phyloP scores from a whole-genome alignment of 495 filamentous ascomycete genomes.

The Friedmanniomyces simplex region DNA sequence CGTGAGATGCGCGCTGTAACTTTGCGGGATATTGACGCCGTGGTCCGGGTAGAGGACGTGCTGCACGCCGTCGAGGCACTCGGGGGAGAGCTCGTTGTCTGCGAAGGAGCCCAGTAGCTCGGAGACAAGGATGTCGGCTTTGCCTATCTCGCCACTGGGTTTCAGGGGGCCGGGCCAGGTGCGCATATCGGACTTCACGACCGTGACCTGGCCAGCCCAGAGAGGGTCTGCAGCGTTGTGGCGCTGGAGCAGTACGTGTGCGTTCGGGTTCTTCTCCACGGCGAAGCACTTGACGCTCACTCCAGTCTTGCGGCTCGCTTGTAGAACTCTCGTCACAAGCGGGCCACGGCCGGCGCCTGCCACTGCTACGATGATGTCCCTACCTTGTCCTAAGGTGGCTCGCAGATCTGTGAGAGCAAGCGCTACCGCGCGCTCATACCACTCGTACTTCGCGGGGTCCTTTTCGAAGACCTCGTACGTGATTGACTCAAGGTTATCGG shows the following conservation, averaged over 20 bases:
- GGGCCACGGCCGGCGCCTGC: constrained; percentile 89
- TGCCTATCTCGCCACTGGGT: constrained; percentile 31
- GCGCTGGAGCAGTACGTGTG: constrained; percentile 78
- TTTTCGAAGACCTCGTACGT: constrained; percentile 99
- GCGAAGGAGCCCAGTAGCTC: constrained; percentile 80
- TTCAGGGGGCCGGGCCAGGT: constrained; percentile 71
- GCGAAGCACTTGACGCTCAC: constrained; percentile 78
- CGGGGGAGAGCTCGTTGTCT: constrained; percentile 40
- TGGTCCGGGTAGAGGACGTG: constrained; percentile 59
- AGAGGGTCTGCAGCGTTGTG: constrained; percentile 56
- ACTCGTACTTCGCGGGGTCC: constrained; percentile 94
- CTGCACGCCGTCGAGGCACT: constrained; percentile 85
- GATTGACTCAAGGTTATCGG: constrained; percentile 91
- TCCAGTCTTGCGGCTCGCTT: constrained; percentile 63
- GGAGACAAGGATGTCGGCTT: constrained; percentile 85
- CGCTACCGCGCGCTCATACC: constrained; percentile 78
- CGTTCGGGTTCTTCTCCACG: constrained; percentile 97
- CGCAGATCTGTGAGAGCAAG: constrained; percentile 76
- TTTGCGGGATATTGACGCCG: constrained; percentile 86
- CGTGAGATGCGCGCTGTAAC: constrained; percentile 83
- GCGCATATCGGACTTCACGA: constrained; percentile 96
- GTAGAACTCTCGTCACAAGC: constrained; percentile 72
- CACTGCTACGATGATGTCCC: constrained; percentile 71
- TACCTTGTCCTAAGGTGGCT: constrained; percentile 54
- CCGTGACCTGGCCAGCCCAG: constrained; percentile 65